These are phyloP conservation scores for Termitomyces heimii DNA, from an alignment of 768 basidiomycete genomes.

Conservation along the genomic window DNA sequence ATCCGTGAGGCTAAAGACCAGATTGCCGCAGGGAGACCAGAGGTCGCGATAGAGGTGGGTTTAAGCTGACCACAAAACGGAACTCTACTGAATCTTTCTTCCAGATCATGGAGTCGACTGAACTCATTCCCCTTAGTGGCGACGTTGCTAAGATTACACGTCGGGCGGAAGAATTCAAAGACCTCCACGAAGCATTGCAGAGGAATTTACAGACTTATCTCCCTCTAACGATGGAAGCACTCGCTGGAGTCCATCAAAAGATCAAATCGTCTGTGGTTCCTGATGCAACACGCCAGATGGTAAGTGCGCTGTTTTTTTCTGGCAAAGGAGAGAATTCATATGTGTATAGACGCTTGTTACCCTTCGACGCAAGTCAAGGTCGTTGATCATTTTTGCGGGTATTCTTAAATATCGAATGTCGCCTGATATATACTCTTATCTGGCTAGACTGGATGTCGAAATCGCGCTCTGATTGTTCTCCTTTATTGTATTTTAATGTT, in stretches of 20 bases:
- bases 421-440: constrained; percentile 83
- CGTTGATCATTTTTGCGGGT: constrained; percentile 84
- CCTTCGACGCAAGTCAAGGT: constrained; percentile 75
- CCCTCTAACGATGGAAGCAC: constrained; percentile 86
- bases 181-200: constrained; percentile 80
- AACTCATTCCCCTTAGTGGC: constrained; percentile 80
- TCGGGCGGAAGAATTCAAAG: constrained; percentile 84
- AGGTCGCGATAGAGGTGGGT: constrained; percentile 78
- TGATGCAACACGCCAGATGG: constrained; percentile 75
- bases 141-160: constrained; percentile 84
- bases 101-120: constrained; percentile 82
- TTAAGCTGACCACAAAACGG: neutral
- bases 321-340: constrained; percentile 10
- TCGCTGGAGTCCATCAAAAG: constrained; percentile 75
- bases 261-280: constrained; percentile 65
- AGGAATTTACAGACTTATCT: constrained; percentile 87
- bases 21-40: constrained; percentile 64
- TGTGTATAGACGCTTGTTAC: constrained; percentile 50
- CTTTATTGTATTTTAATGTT: neutral
- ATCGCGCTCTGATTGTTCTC: constrained; percentile 54
- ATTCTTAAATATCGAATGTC: constrained; percentile 87
- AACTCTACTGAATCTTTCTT: neutral
- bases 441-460: constrained; percentile 82
- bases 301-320: constrained; percentile 26
- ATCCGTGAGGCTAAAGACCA: constrained; percentile 79